Base-by-base conservation (phyloP, 2,329 filamentous ascomycete species). In the Ceratocystis diversiconidia region DNA sequence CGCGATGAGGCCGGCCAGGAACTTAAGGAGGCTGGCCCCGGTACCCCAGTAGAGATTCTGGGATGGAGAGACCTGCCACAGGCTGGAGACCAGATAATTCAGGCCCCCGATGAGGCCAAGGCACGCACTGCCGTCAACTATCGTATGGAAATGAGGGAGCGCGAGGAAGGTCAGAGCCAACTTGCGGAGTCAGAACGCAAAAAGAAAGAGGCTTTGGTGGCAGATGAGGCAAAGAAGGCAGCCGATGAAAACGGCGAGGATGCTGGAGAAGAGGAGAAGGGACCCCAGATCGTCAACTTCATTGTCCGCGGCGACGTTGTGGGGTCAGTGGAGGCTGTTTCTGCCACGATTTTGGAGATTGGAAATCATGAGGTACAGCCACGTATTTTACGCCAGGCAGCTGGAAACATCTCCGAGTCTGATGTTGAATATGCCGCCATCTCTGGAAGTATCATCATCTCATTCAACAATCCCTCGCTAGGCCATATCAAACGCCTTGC, bases 291-390 rank as follows among this genome's bases (percentile, higher is more conserved):
- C 17, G 81, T 96, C 61, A 88, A 88, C 71, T 94, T 97, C 75
- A 84, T 94, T 67, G 80, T 99, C 76, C 96, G 95, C 75, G 92
- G 87, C 64, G 94, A 99, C 71, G 94, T 97, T 19, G 89, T 88
- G 68, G 94, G 94, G 46, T 97, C 92, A 0, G 91, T 92, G 0
- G 94, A 99, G 77, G 94, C 94, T 1, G 88, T 97, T 2, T 80
- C 86, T 68, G 87, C 89, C 61, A 86, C 87, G 7, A 81, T 99
- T 67, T 78, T 85, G 68, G 84, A 87, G 67, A 80, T 96, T 69
- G 91, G 92, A 69, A 96, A 88, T 76, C 85, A 90, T 70, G 90
- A 97, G 73, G 86, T 96, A 48, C 83, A 80, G 41, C 83, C 92
- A 15, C 84, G 85, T 66, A 80, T 99, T 67, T 82, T 99, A 44